phyloP scores from a whole-genome alignment of 1,284 basidiomycete genomes.

The Malassezia furfur region DNA sequence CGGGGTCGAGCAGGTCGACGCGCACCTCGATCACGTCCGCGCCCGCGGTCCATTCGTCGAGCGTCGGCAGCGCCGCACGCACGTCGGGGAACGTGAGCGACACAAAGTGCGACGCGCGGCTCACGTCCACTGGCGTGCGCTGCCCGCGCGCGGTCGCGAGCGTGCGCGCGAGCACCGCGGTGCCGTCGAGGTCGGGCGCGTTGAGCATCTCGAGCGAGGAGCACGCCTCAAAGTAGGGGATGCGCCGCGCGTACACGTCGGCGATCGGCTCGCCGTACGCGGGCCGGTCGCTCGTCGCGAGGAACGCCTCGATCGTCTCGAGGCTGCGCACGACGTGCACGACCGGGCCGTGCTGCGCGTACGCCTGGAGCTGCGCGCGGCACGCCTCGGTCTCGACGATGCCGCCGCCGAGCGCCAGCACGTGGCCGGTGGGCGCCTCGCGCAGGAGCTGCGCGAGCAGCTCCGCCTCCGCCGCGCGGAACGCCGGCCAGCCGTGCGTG shows the following conservation, averaged over 20 bases:
- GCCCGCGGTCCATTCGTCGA: slow-evolving; percentile 69
- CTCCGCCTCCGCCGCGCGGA: slow-evolving; percentile 55
- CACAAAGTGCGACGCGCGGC: slow-evolving; percentile 67
- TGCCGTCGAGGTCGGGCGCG: slow-evolving; percentile 1
- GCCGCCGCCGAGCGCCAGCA: slow-evolving; percentile 76
- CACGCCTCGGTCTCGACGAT: slow-evolving; percentile 71
- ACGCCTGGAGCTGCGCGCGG: slow-evolving; percentile 59
- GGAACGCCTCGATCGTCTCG: slow-evolving; percentile 65
- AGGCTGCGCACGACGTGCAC: slow-evolving; percentile 65
- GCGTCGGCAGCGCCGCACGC: slow-evolving; percentile 59
- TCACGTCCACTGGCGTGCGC: neutral
- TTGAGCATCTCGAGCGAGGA: slow-evolving; percentile 58
- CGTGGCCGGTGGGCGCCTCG: slow-evolving; percentile 49
- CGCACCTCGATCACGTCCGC: slow-evolving; percentile 87
- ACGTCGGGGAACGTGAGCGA: slow-evolving; percentile 85
- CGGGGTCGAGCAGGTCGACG: slow-evolving; percentile 71
- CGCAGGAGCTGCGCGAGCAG: slow-evolving; percentile 48
- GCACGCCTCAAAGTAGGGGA: slow-evolving; percentile 80
- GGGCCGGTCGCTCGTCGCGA: slow-evolving; percentile 72
- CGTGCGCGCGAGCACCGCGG: slow-evolving; percentile 1
- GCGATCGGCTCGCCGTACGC: slow-evolving; percentile 62
- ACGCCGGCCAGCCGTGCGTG: slow-evolving; percentile 65
- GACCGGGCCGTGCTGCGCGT: slow-evolving; percentile 59
- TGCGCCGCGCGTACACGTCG: slow-evolving; percentile 71
- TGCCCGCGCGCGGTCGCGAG: slow-evolving; percentile 6